Evolutionary conservation across 2,329 filamentous ascomycete genomes (phyloP).

Genomic region (Clarireedia sp.): DNA sequence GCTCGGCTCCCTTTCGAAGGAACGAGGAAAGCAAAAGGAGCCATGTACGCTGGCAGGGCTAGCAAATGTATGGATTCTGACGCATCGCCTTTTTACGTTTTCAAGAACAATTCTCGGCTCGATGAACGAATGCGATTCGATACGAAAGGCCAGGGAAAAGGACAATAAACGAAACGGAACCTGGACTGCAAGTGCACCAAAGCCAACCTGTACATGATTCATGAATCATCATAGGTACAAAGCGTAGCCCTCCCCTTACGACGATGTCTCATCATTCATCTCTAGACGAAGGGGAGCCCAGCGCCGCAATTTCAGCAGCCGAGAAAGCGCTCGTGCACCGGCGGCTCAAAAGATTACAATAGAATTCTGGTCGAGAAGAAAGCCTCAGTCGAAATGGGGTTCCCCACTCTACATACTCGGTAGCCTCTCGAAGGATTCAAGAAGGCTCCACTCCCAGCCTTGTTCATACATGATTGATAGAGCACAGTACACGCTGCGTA

Average conservation of each 20-base stretch:
- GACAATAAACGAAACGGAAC: not conserved
- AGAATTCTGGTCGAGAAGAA: not conserved
- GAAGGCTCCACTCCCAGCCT: not conserved
- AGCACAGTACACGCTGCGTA: not conserved
- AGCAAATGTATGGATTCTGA: too few species aligned
- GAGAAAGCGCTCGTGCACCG: not conserved
- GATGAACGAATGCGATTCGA: not conserved
- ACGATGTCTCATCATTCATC: not conserved
- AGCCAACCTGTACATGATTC: not conserved
- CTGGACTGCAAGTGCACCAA: not conserved
- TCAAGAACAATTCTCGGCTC: not conserved
- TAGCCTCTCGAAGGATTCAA: not conserved
- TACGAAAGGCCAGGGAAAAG: not conserved
- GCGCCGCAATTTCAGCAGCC: not conserved
- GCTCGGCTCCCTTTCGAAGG: not conserved
- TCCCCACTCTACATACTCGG: not conserved
- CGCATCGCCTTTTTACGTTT: too few species aligned
- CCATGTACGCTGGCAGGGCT: too few species aligned
- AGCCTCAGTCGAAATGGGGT: not conserved
- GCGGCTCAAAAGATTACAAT: conserved; percentile 5
- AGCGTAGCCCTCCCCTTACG: not conserved
- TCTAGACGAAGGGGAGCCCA: not conserved
- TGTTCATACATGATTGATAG: not conserved
- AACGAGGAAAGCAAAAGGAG: not conserved
- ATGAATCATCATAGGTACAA: not conserved